A percentile compares a stretch with the other conserved stretches of the same genome.
Conservation (phyloP, 2,329 filamentous ascomycete species). For the Rachicladosporium sp. region DNA sequence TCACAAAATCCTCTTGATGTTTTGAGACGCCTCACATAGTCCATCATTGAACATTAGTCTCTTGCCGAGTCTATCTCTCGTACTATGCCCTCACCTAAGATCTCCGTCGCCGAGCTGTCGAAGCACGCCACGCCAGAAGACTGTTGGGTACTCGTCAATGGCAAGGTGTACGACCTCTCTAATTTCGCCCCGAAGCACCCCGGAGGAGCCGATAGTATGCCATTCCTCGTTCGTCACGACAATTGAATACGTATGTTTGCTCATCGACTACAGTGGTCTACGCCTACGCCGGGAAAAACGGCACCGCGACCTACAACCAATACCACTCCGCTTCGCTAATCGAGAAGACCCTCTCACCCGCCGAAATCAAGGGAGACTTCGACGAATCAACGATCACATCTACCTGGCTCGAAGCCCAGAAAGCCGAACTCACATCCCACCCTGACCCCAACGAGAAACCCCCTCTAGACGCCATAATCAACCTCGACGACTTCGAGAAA, state of each 20-base stretch:
- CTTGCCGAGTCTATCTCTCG: too few relatives aligned
- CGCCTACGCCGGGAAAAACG: constrained; percentile 42
- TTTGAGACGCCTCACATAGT: too few relatives aligned
- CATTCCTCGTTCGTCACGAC: neutral
- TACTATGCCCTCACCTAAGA: constrained; percentile 4
- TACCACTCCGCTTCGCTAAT: constrained; percentile 37
- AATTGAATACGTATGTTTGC: neutral
- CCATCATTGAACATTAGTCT: too few relatives aligned
- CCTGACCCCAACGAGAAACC: constrained; percentile 27
- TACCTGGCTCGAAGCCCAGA: constrained; percentile 20
- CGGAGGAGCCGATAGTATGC: constrained; percentile 42
- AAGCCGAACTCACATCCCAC: constrained; percentile 13
- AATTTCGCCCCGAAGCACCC: constrained; percentile 53
- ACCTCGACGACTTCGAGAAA: constrained; percentile 34
- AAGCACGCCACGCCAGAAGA: constrained; percentile 23
- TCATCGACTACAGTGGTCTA: constrained; percentile 29
- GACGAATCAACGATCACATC: constrained; percentile 20
- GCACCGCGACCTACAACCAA: constrained; percentile 41
- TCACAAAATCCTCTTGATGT: too few relatives aligned
- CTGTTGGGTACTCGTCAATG: constrained; percentile 57
- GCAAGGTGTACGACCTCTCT: constrained; percentile 55
- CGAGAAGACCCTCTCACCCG: constrained; percentile 28
- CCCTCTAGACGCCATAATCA: constrained; percentile 35
- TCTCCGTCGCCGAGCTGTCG: constrained; percentile 20
- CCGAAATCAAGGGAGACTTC: constrained; percentile 28